Conservation (phyloP, 768 basidiomycete genomes). For the Xerocomus spinulosus region DNA sequence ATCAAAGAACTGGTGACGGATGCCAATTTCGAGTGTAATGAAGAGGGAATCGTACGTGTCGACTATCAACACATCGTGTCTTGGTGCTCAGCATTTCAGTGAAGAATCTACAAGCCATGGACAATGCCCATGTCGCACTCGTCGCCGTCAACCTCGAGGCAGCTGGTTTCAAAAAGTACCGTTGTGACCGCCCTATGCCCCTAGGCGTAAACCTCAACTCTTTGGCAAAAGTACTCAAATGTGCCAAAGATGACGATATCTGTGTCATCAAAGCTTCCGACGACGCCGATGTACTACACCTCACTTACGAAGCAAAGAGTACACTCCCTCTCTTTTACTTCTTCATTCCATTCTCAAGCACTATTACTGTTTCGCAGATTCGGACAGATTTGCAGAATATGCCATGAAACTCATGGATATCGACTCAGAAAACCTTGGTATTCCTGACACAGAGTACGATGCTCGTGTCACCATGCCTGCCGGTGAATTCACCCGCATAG, state of each 20-base stretch:
- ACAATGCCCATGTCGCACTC: slow-evolving; percentile 98
- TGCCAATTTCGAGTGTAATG: slow-evolving; percentile 96
- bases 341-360: background rate
- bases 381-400: slow-evolving; percentile 94
- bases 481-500: slow-evolving; percentile 85
- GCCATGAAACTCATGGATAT: slow-evolving; percentile 99
- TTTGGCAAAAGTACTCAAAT: slow-evolving; percentile 93
- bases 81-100: background rate
- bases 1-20: slow-evolving; percentile 98
- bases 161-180: slow-evolving; percentile 78
- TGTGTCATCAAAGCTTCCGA: slow-evolving; percentile 89
- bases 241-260: slow-evolving; percentile 93
- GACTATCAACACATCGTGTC: background rate
- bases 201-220: slow-evolving; percentile 83
- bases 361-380: slow-evolving; percentile 43
- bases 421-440: slow-evolving; percentile 89
- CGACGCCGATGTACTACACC: slow-evolving; percentile 81
- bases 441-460: slow-evolving; percentile 97
- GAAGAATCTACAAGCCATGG: slow-evolving; percentile 93
- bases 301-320: slow-evolving; percentile 91
- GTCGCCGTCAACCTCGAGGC: slow-evolving; percentile 81
- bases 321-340: background rate
- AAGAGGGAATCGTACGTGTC: slow-evolving; percentile 78
- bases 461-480: slow-evolving; percentile 86
- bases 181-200: slow-evolving; percentile 94